Conservation (phyloP, 148 eudicot species). For the Rhododendron henanense region DNA sequence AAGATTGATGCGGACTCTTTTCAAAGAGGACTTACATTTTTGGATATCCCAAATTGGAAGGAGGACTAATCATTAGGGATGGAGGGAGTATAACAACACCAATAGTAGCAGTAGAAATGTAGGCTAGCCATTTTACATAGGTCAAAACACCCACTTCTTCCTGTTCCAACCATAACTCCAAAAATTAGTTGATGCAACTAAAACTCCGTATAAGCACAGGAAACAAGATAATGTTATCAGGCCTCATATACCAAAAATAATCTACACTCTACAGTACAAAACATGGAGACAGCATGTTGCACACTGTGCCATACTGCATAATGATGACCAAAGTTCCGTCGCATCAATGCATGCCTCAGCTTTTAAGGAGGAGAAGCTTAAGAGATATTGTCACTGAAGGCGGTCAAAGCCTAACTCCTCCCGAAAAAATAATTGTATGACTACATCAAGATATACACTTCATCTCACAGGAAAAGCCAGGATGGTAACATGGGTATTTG, state of each 20-base stretch:
- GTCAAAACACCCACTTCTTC: not conserved
- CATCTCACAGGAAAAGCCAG: not conserved
- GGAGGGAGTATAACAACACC: not conserved
- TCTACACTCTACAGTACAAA: not conserved
- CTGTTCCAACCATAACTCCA: not conserved
- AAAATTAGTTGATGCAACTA: not conserved
- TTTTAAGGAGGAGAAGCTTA: not conserved
- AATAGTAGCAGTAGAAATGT: not conserved
- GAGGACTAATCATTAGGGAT: not conserved
- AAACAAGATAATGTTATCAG: not conserved
- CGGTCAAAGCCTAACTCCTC: not conserved
- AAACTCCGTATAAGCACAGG: not conserved
- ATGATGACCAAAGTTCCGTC: not conserved
- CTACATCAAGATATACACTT: slow-evolving; percentile 4
- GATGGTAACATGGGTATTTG: not conserved
- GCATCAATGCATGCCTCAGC: not conserved
- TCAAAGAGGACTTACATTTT: not conserved
- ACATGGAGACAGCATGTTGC: not conserved
- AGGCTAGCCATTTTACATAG: slow-evolving; percentile 6
- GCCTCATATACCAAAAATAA: not conserved
- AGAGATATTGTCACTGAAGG: not conserved
- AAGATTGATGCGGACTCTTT: not conserved
- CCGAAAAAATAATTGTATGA: not conserved
- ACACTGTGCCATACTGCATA: not conserved
- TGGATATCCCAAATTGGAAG: not conserved